These are phyloP conservation scores for Durusdinium trenchii DNA, from an alignment of 73 alveolate species.

Conservation along the genomic window DNA sequence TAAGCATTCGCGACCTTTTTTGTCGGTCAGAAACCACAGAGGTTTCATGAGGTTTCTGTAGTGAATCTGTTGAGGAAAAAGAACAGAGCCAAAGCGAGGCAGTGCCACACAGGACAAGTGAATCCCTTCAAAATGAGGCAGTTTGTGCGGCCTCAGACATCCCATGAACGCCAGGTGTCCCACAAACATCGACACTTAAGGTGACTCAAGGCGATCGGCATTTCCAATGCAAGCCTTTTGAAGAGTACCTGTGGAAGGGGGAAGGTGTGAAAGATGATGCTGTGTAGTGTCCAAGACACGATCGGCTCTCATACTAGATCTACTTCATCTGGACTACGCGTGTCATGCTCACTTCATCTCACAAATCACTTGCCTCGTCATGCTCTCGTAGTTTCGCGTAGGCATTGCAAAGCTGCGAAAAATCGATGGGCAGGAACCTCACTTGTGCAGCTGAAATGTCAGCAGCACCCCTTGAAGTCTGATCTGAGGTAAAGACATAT, in stretches of 20 bases:
- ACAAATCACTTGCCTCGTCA: conserved; percentile 46
- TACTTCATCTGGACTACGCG: background rate
- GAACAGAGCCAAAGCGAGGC: background rate
- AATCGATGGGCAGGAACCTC: conserved; percentile 63
- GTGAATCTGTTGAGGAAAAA: background rate
- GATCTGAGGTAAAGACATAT: background rate
- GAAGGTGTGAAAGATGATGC: no score
- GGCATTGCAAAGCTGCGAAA: conserved; percentile 31
- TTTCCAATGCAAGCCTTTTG: conserved; percentile 20
- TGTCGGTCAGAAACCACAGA: background rate
- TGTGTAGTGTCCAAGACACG: no score
- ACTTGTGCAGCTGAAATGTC: background rate
- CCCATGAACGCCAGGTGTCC: background rate
- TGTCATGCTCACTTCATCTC: background rate
- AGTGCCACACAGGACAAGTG: background rate
- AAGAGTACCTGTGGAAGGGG: conserved; percentile 13
- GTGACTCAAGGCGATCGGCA: background rate
- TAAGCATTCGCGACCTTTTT: conserved; percentile 62
- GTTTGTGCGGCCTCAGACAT: background rate
- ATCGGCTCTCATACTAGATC: no score
- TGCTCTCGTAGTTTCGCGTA: conserved; percentile 70
- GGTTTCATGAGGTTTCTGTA: background rate
- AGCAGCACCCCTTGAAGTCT: no score
- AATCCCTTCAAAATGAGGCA: background rate
- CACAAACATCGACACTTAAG: background rate